Evolutionary conservation across 768 basidiomycete genomes (phyloP), one percentile per base, ranked within the genome.

Genomic region (Suillus weaverae): DNA sequence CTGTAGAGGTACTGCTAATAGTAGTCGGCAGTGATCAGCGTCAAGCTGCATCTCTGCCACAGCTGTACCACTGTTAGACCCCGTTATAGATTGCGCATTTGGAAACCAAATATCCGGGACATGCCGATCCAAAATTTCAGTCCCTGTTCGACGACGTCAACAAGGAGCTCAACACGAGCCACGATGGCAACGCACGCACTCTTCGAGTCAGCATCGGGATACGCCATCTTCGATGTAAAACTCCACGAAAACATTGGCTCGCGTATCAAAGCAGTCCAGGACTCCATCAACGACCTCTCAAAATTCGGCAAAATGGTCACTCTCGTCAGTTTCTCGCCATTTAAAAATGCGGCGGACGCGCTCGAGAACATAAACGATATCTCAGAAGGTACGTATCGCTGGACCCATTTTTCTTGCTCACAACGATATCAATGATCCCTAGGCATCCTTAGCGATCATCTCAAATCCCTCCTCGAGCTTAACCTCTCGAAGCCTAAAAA

Each of bases 281-380:
- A 91, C 63, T 93, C 93, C 50, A 90, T 98, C 72, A 84, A 84
- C 68, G 94, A 98, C 78, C 82, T 95, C 69, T 80, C 86, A 69
- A 95, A 92, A 78, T 98, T 99, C 77, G 83, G 86, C 64, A 95
- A 94, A 82, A 95, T 97, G 91, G 93, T 97, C 67, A 83, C 89
- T 71, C 80, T 98, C 73, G 75, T 91, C 76, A 95, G 92, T 76
- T 99, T 98, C 81, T 85, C 89, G 62, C 96, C 97, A 0, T 99
- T 97, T 84, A 94, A 93, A 77, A 95, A 83, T 65, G 94, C 95
- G 30, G 95, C 93, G 0, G 89, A 96, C 74, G 95, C 95, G 39
- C 82, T 99, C 69, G 95, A 98, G 80, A 98, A 97, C 70, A 90
- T 90, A 60, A 98, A 98, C 74, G 97, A 98, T 78, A 78, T 99